Evolutionary conservation across 306 rosid species (phyloP), one percentile per base, ranked within the genome.

Genomic region (Abrus precatorius): DNA sequence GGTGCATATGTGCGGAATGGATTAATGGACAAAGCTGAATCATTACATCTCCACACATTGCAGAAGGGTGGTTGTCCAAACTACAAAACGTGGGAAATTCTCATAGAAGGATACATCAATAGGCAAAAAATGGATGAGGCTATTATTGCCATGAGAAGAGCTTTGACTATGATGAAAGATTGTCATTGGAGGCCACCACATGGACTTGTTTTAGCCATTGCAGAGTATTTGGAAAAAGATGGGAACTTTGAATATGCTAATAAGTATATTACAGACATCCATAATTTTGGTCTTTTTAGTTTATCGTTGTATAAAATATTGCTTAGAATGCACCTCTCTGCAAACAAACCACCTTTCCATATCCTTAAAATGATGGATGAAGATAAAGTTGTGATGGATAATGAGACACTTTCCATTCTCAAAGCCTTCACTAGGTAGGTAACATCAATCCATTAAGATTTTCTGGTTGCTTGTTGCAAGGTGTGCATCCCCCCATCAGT

Each of bases 81-180:
- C 84, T 93, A 91, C 76, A 95, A 91, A 85, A 93, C 99, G 9
- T 87, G 97, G 94, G 99, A 95, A 87, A 95, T 93, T 87, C 92
- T 95, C 40, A 75, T 87, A 63, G 97, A 95, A 82, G 97, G 97
- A 79, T 87, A 86, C 87, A 60, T 89, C 83, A 90, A 84, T 52
- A 32, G 55, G 80, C 67, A 85, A 71, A 76, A 83, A 75, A 85
- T 86, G 86, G 95, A 84, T 1, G 75, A 84, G 86, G 95, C 91
- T 69, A 62, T 92, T 67, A 66, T 84, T 84, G 87, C 90, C 10
- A 76, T 92, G 90, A 85, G 79, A 79, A 85, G 84, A 67, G 93
- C 91, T 70, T 89, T 84, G 68, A 55, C 60, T 12, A 69, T 83
- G 90, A 44, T 79, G 85, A 84, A 83, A 80, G 78, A 78, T 65